Conservation (phyloP, 78 protist genomes). For the Cavenderia fasciculata region DNA sequence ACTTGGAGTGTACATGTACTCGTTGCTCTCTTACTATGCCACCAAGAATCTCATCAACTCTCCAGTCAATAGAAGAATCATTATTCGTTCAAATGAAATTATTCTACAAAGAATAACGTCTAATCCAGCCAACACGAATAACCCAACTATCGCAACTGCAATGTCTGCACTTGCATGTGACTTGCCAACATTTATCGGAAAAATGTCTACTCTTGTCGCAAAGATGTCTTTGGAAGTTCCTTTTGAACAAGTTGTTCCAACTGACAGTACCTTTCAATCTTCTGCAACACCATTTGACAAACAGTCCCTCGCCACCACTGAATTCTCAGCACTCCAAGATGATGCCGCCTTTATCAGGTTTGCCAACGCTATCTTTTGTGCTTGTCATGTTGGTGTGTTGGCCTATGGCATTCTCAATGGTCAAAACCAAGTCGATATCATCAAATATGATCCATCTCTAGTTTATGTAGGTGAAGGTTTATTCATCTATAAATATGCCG, state of each 20-base stretch:
- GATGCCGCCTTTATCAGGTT: not conserved
- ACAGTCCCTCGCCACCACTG: not conserved
- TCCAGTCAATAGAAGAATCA: not conserved
- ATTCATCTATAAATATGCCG: not conserved
- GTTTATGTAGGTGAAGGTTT: not conserved
- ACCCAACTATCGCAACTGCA: not conserved
- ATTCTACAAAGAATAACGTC: not conserved
- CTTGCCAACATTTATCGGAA: not conserved
- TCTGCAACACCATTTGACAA: not conserved
- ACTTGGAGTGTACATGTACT: not conserved
- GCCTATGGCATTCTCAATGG: constrained; percentile 6
- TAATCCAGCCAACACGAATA: not conserved
- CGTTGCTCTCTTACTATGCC: not conserved
- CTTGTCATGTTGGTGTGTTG: not conserved
- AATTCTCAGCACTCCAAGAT: not conserved
- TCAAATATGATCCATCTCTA: not conserved
- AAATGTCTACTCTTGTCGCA: not conserved
- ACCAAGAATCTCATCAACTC: constrained; percentile 9
- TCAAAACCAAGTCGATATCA: not conserved
- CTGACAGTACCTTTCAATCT: not conserved
- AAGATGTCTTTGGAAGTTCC: not conserved
- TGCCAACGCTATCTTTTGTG: not conserved
- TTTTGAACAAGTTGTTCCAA: not conserved
- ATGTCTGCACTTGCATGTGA: not conserved
- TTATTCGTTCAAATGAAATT: not conserved